Evolutionary conservation across 371 early-diverging fungal genomes (phyloP).

Genomic region (Encephalitozoon cuniculi): DNA sequence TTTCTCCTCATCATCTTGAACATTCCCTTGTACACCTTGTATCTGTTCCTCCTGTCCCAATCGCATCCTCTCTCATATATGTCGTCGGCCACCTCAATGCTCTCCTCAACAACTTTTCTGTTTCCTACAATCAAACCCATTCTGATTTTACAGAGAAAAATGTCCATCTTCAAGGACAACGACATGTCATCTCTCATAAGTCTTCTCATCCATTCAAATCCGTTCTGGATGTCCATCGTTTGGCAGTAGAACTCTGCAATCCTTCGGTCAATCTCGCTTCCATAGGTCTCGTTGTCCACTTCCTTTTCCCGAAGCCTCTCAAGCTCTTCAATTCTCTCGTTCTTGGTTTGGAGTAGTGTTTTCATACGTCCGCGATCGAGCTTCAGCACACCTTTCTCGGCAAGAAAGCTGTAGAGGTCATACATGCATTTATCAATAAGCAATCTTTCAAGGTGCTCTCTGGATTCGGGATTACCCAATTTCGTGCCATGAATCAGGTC

Average conservation of each 20-base stretch:
- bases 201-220: conserved; percentile 1
- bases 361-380: conserved; percentile 4
- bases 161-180: conserved; percentile 43
- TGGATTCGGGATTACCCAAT: background rate
- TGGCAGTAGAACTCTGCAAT: conserved; percentile 36
- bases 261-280: conserved; percentile 21
- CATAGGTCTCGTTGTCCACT: conserved; percentile 29
- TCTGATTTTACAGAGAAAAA: conserved; percentile 47
- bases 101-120: conserved; percentile 8
- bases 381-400: conserved; percentile 12
- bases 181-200: conserved; percentile 22
- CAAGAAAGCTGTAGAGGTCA: conserved; percentile 7
- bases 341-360: background rate
- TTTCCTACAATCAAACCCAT: conserved; percentile 48
- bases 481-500: conserved; percentile 5
- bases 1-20: conserved; percentile 80
- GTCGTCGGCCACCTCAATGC: conserved; percentile 54
- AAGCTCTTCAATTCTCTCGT: conserved; percentile 16
- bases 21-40: conserved; percentile 90
- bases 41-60: conserved; percentile 96
- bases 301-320: conserved; percentile 15
- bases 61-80: conserved; percentile 91
- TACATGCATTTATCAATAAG: conserved; percentile 18
- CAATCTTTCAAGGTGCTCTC: conserved; percentile 6
- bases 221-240: conserved; percentile 30